These are phyloP conservation scores for Drechslerella stenobrocha DNA, from an alignment of 2,329 filamentous ascomycete genomes.

Conservation along the genomic window DNA sequence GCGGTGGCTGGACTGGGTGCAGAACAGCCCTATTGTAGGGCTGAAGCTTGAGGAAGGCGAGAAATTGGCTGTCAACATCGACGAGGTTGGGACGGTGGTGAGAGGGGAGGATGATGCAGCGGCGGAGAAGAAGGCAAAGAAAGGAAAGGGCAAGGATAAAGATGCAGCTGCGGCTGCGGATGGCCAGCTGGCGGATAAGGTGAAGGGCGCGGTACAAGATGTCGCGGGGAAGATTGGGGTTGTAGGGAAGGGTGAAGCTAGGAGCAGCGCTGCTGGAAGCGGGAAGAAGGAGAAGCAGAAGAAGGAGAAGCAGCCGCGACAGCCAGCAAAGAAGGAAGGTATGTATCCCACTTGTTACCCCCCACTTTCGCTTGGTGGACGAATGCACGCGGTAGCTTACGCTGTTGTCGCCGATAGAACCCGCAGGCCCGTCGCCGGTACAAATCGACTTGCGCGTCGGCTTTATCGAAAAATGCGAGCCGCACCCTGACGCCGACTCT, in stretches of 20 bases:
- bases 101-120: constrained; percentile 79
- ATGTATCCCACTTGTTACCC: constrained; percentile 1
- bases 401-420: constrained; percentile 57
- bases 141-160: constrained; percentile 95
- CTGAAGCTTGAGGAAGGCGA: constrained; percentile 70
- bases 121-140: constrained; percentile 81
- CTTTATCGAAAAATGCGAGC: constrained; percentile 92
- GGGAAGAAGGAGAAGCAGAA: constrained; percentile 76
- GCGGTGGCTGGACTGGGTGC: constrained; percentile 88
- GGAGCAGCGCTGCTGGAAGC: constrained; percentile 52
- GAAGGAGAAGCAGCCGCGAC: constrained; percentile 77
- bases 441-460: constrained; percentile 95
- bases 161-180: constrained; percentile 62
- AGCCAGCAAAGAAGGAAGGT: constrained; percentile 56
- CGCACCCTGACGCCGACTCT: constrained; percentile 95
- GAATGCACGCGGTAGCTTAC: neutral
- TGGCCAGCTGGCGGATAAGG: constrained; percentile 56
- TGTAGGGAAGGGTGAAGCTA: constrained; percentile 42
- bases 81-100: constrained; percentile 75
- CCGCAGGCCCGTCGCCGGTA: constrained; percentile 72
- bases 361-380: no score
- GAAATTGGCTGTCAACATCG: constrained; percentile 76
- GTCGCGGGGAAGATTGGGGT: constrained; percentile 57
- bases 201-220: constrained; percentile 61
- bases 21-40: constrained; percentile 75